Percentiles rank a stretch among this genome's conserved stretches.
Conservation (phyloP, 768 basidiomycete species). For the Daedaleopsis sinensis region DNA sequence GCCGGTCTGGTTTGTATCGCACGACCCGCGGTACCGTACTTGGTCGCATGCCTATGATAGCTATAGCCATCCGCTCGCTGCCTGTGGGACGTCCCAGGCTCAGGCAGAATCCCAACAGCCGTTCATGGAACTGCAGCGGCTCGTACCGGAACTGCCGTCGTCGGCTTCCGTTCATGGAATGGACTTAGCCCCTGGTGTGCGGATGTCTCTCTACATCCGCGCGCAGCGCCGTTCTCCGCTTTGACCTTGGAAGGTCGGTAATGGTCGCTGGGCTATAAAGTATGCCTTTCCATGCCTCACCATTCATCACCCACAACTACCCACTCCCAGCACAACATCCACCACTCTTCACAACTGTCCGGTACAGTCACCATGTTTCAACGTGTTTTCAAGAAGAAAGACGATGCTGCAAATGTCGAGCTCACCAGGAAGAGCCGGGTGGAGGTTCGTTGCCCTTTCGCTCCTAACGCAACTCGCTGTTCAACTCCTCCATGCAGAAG, state of each 20-base stretch:
- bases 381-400: conserved; percentile 16
- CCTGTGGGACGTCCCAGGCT: neutral
- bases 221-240: conserved; percentile 1
- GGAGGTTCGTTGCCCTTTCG: neutral
- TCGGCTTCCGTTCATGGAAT: neutral
- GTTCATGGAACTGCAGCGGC: neutral
- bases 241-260: neutral
- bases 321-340: neutral
- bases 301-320: neutral
- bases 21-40: no score
- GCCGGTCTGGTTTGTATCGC: no score
- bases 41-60: no score
- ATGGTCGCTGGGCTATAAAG: conserved; percentile 2
- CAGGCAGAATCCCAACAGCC: neutral
- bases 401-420: neutral
- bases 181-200: neutral
- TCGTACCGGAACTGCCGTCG: neutral
- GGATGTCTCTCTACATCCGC: conserved; percentile 11
- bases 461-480: neutral
- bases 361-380: conserved; percentile 15
- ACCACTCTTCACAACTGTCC: neutral
- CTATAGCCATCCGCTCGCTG: no score
- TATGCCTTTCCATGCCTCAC: neutral
- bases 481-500: neutral
- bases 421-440: conserved; percentile 2